Evolutionary conservation across 345 rosid species (phyloP).

Genomic region (Trapa incisa): DNA sequence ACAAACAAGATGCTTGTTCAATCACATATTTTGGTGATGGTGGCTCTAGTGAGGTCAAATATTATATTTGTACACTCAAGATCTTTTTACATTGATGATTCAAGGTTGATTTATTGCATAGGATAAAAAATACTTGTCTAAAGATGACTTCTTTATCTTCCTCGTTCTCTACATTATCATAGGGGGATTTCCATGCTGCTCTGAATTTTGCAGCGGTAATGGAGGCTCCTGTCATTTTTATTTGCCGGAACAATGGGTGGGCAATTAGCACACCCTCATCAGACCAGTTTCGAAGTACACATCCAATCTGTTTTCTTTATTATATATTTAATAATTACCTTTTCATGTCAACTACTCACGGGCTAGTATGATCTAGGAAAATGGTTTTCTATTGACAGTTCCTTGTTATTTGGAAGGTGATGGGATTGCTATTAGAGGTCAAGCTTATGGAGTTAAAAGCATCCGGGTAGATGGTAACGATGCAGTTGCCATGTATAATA

Average conservation of each 20-base stretch:
- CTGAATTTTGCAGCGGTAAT: constrained; percentile 59
- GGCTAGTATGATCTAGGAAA: background rate
- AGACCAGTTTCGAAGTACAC: constrained; percentile 76
- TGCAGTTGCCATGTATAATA: constrained; percentile 75
- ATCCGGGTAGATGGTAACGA: constrained; percentile 91
- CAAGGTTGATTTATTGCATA: background rate
- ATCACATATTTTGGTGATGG: constrained; percentile 77
- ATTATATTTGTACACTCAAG: background rate
- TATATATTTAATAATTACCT: background rate
- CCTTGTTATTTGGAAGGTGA: constrained; percentile 40
- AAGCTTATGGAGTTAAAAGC: constrained; percentile 71
- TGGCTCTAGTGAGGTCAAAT: constrained; percentile 62
- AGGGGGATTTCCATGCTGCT: constrained; percentile 90
- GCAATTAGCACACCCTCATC: constrained; percentile 74
- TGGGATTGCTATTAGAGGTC: constrained; percentile 73
- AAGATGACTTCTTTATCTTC: background rate
- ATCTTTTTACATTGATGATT: background rate
- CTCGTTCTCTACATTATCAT: constrained; percentile 10
- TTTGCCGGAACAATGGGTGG: constrained; percentile 90
- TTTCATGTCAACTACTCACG: background rate
- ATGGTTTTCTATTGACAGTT: background rate
- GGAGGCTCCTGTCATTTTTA: constrained; percentile 72
- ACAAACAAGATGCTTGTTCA: constrained; percentile 52
- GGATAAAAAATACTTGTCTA: background rate
- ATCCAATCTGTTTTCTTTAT: background rate